Percentiles rank a stretch among this genome's conserved stretches.
These are phyloP conservation scores for Xylaria sp. DNA, from an alignment of 2,329 filamentous ascomycete genomes.

Conservation along the genomic window DNA sequence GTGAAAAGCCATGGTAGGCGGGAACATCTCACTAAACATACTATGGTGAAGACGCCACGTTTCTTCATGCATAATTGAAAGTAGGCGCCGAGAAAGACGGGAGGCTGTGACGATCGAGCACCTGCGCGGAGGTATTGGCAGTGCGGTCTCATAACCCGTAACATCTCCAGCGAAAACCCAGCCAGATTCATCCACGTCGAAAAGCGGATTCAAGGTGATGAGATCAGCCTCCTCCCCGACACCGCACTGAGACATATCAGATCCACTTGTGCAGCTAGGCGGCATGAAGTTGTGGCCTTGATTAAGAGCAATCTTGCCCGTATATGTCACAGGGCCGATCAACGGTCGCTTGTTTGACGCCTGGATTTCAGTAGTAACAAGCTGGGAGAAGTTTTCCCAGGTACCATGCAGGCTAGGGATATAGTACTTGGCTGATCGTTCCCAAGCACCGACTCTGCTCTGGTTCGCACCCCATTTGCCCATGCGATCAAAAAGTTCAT, in stretches of 20 bases:
- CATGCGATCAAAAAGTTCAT: slow-evolving; percentile 78
- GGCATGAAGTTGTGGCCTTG: slow-evolving; percentile 68
- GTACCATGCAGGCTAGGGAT: slow-evolving; percentile 75
- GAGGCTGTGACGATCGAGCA: slow-evolving; percentile 78
- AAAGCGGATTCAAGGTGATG: slow-evolving; percentile 81
- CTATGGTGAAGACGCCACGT: slow-evolving; percentile 73
- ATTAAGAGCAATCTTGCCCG: slow-evolving; percentile 59
- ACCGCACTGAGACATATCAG: slow-evolving; percentile 66
- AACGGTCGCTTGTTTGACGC: slow-evolving; percentile 65
- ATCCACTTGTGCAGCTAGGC: slow-evolving; percentile 63
- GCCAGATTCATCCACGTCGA: slow-evolving; percentile 75
- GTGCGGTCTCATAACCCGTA: slow-evolving; percentile 70
- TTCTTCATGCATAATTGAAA: slow-evolving; percentile 80
- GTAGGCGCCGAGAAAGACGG: slow-evolving; percentile 72
- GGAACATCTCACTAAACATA: slow-evolving; percentile 86
- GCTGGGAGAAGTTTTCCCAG: slow-evolving; percentile 77
- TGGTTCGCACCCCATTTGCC: slow-evolving; percentile 74
- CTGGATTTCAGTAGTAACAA: slow-evolving; percentile 71
- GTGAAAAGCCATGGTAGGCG: slow-evolving; percentile 74
- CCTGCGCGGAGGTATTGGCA: slow-evolving; percentile 71
- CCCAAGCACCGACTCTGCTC: slow-evolving; percentile 79
- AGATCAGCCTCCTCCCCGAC: slow-evolving; percentile 78
- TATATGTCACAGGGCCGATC: slow-evolving; percentile 73
- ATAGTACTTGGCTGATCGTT: slow-evolving; percentile 80
- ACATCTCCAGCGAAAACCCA: slow-evolving; percentile 79